Conservation (phyloP, 2,329 filamentous ascomycete species). For the Colletotrichum phormii region DNA sequence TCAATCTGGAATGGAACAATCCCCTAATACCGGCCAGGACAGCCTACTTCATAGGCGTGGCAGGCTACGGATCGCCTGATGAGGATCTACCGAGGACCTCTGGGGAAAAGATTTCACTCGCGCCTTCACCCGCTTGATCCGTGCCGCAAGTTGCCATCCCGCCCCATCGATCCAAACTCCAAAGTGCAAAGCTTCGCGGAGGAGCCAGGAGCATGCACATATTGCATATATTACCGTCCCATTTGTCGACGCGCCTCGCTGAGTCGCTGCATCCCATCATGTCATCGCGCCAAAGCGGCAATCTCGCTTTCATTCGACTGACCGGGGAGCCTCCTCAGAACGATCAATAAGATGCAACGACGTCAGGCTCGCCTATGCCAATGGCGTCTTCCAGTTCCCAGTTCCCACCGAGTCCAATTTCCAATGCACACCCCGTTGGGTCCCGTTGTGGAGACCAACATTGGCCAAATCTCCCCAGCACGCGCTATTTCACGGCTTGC, state of each 20-base stretch:
- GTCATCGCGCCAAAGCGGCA: constrained; percentile 1
- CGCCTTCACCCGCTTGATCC: constrained; percentile 26
- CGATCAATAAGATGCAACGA: constrained; percentile 4
- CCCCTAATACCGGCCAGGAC: constrained; percentile 4
- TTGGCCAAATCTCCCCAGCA: constrained; percentile 30
- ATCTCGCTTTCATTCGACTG: constrained; percentile 5
- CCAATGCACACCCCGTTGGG: constrained; percentile 18
- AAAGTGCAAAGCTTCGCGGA: neutral
- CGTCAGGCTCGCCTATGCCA: neutral
- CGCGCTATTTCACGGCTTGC: constrained; percentile 27
- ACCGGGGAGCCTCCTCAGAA: neutral
- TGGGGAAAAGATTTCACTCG: constrained; percentile 10
- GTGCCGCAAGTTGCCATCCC: constrained; percentile 21
- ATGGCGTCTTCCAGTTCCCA: neutral
- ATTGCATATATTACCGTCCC: neutral
- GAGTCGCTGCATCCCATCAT: neutral
- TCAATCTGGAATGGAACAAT: constrained; percentile 10
- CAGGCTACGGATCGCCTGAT: constrained; percentile 11
- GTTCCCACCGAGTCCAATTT: constrained; percentile 20
- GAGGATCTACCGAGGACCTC: constrained; percentile 18
- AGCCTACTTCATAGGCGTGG: neutral
- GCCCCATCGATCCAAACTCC: neutral
- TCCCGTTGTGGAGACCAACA: constrained; percentile 19
- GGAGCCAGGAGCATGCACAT: neutral
- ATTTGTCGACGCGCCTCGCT: neutral